Conservation (phyloP, 305 asterid genomes). For the Fraxinus ornus region DNA sequence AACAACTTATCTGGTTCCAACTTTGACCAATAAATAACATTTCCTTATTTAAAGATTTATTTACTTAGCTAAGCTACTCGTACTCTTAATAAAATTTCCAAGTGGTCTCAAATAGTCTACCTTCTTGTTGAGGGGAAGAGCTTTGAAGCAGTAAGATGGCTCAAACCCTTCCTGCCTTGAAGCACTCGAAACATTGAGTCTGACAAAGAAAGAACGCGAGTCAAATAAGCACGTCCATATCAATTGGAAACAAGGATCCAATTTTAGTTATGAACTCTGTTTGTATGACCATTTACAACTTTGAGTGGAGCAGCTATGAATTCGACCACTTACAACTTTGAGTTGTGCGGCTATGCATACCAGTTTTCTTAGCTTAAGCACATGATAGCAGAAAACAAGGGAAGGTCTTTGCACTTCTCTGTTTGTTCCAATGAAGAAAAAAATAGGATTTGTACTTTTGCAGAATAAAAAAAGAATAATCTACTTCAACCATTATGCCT, state of each 20-base stretch:
- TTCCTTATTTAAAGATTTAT: not conserved
- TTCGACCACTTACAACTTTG: not conserved
- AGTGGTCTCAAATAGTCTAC: constrained; percentile 28
- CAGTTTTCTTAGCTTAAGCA: not conserved
- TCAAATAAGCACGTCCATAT: not conserved
- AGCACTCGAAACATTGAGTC: constrained; percentile 35
- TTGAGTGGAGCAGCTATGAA: not conserved
- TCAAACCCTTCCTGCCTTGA: constrained; percentile 45
- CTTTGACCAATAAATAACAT: not conserved
- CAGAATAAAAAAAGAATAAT: not conserved
- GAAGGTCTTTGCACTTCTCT: not conserved
- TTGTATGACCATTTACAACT: not conserved
- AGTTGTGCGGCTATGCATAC: not conserved
- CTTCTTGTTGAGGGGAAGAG: constrained; percentile 83
- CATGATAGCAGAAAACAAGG: not conserved
- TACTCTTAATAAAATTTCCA: not conserved
- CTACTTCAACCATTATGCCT: not conserved
- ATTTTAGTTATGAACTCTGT: constrained; percentile 5
- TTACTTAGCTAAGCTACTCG: not conserved
- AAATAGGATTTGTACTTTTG: not conserved
- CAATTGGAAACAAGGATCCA: not conserved
- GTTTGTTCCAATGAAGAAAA: not conserved
- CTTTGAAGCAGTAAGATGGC: constrained; percentile 63
- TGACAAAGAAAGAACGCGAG: constrained; percentile 27
- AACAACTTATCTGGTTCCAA: not conserved